phyloP scores from a whole-genome alignment of 2,329 filamentous ascomycete species.

The Ophiostoma triangulosporum region DNA sequence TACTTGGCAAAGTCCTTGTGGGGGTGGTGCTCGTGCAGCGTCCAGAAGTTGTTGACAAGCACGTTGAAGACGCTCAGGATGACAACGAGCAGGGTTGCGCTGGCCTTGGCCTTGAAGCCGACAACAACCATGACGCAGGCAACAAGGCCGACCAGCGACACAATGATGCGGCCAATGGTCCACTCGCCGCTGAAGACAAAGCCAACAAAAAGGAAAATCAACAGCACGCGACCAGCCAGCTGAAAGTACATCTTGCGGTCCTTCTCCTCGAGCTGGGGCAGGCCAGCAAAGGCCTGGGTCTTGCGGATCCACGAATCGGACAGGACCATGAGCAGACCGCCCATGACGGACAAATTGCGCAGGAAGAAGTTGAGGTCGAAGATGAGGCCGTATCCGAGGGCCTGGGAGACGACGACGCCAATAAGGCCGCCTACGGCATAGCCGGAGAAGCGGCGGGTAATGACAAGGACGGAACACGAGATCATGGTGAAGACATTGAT shows the following conservation, averaged over 20 bases:
- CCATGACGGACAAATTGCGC: conserved; percentile 93
- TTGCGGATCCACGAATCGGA: conserved; percentile 98
- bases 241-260: conserved; percentile 99
- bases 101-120: conserved; percentile 99
- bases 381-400: conserved; percentile 91
- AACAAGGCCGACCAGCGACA: conserved; percentile 72
- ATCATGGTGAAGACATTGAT: conserved; percentile 83
- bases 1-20: conserved; percentile 99
- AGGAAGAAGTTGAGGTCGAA: conserved; percentile 99
- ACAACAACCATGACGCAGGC: conserved; percentile 98
- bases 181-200: conserved; percentile 94
- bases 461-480: conserved; percentile 70
- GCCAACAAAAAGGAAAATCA: conserved; percentile 95
- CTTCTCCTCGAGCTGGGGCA: conserved; percentile 94
- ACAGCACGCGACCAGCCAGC: conserved; percentile 82
- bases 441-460: conserved; percentile 82
- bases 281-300: conserved; percentile 87
- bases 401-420: conserved; percentile 81
- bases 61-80: conserved; percentile 95
- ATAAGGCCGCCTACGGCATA: conserved; percentile 85
- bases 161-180: conserved; percentile 75
- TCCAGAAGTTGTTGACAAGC: conserved; percentile 99
- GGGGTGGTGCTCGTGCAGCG: conserved; percentile 92
- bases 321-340: conserved; percentile 92
- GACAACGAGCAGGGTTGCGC: conserved; percentile 85